Conservation (phyloP, 768 basidiomycete genomes). For the Psilocybe azurescens region DNA sequence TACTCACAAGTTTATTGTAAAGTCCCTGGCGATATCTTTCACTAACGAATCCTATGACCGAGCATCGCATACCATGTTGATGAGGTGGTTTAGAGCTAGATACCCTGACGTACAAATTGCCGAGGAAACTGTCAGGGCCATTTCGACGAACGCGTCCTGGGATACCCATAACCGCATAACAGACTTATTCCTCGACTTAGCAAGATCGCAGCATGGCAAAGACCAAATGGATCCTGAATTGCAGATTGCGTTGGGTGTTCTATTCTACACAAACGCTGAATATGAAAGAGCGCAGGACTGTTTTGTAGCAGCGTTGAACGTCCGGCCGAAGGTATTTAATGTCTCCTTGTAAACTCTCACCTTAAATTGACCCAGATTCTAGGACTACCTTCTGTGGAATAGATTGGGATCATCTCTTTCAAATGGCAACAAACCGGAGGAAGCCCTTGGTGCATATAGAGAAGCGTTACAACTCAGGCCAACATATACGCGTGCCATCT, state of each 20-base stretch:
- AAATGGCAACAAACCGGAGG: constrained; percentile 93
- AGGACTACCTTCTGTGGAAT: constrained; percentile 97
- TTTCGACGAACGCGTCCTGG: constrained; percentile 72
- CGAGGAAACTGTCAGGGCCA: constrained; percentile 59
- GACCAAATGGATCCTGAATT: constrained; percentile 85
- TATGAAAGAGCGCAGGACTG: constrained; percentile 94
- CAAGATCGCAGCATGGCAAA: constrained; percentile 79
- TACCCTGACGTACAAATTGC: constrained; percentile 62
- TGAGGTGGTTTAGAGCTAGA: constrained; percentile 80
- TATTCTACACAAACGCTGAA: constrained; percentile 88
- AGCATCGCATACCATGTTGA: constrained; percentile 83
- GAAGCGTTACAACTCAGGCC: constrained; percentile 90
- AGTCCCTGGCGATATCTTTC: constrained; percentile 96
- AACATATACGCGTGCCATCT: constrained; percentile 96
- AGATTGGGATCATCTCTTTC: constrained; percentile 92
- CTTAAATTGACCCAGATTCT: constrained; percentile 23
- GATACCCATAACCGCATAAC: constrained; percentile 80
- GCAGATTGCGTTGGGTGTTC: constrained; percentile 90
- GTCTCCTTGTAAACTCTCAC: neutral
- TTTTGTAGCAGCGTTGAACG: constrained; percentile 85
- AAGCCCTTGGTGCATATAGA: constrained; percentile 88
- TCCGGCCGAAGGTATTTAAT: constrained; percentile 62
- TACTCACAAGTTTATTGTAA: constrained; percentile 16
- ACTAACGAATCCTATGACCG: constrained; percentile 94
- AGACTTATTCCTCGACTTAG: constrained; percentile 82